phyloP scores from a whole-genome alignment of 2,329 filamentous ascomycete genomes.

The Fusarium haematococcum region DNA sequence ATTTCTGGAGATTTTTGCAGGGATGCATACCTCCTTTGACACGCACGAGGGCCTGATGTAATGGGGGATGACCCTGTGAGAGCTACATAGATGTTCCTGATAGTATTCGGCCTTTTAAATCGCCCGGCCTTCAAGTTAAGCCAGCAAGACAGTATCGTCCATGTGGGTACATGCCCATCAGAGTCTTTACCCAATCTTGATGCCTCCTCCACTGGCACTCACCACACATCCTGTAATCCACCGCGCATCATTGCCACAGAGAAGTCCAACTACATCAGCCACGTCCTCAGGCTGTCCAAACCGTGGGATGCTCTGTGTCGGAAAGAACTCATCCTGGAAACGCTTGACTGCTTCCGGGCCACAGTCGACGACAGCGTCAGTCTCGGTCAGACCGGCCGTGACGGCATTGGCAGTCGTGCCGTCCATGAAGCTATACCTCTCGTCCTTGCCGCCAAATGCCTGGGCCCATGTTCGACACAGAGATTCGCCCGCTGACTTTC shows the following conservation, averaged over 20 bases:
- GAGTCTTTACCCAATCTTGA: slow-evolving; percentile 43
- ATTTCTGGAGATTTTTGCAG: not conserved
- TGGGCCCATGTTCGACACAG: slow-evolving; percentile 52
- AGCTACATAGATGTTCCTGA: not conserved
- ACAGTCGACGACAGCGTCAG: slow-evolving; percentile 49
- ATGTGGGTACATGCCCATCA: not conserved
- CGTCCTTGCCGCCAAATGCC: slow-evolving; percentile 51
- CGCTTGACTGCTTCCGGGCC: slow-evolving; percentile 46
- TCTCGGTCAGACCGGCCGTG: slow-evolving; percentile 48
- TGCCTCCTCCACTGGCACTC: slow-evolving; percentile 51
- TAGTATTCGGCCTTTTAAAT: not conserved
- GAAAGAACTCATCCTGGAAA: slow-evolving; percentile 50
- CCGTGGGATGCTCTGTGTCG: slow-evolving; percentile 47
- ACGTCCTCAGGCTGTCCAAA: slow-evolving; percentile 52
- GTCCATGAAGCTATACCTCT: slow-evolving; percentile 49
- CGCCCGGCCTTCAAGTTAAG: not conserved
- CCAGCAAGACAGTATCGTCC: not conserved
- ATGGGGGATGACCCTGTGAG: not conserved
- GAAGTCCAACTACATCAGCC: slow-evolving; percentile 50
- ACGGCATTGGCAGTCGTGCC: slow-evolving; percentile 52
- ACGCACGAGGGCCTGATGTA: not conserved
- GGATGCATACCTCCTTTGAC: not conserved
- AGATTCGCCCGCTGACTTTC: slow-evolving; percentile 51
- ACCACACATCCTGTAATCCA: slow-evolving; percentile 53
- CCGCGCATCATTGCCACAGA: slow-evolving; percentile 48